phyloP scores from a whole-genome alignment of 2,329 filamentous ascomycete genomes.

The Mollisia scopiformis region DNA sequence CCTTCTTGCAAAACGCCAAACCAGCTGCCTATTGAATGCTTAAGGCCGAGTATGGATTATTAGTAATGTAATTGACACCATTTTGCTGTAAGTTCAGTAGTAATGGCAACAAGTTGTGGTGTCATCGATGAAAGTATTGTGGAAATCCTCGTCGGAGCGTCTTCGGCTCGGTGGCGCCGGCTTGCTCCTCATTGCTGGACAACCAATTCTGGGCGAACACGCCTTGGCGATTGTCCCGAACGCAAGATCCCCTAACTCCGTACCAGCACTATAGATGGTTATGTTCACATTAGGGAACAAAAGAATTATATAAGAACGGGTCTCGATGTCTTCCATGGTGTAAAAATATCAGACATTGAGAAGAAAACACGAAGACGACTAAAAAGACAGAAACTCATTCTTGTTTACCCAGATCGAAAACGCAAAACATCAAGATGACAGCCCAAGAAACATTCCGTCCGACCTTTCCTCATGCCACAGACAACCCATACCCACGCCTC shows the following conservation, averaged over 20 bases:
- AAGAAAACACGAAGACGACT: background rate
- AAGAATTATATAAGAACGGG: background rate
- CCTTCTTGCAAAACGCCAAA: too few species aligned
- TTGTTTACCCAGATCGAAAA: too few species aligned
- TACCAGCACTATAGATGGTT: too few species aligned
- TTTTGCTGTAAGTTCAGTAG: too few species aligned
- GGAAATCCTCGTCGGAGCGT: background rate
- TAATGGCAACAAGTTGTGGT: background rate
- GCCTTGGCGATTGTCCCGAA: too few species aligned
- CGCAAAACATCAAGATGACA: background rate
- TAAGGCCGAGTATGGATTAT: too few species aligned
- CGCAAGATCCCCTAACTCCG: too few species aligned
- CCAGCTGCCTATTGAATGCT: too few species aligned
- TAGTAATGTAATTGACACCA: too few species aligned
- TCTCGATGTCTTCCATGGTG: background rate
- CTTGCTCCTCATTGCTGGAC: background rate
- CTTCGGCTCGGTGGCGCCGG: background rate
- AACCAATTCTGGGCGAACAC: background rate
- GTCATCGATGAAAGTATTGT: background rate
- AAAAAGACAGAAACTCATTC: too few species aligned
- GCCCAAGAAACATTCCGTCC: background rate
- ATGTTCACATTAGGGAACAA: too few species aligned
- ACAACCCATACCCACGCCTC: background rate
- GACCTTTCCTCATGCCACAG: background rate
- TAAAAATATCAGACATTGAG: background rate